Evolutionary conservation across 768 basidiomycete genomes (phyloP).

Genomic region (Hemileccinum rubropunctum): DNA sequence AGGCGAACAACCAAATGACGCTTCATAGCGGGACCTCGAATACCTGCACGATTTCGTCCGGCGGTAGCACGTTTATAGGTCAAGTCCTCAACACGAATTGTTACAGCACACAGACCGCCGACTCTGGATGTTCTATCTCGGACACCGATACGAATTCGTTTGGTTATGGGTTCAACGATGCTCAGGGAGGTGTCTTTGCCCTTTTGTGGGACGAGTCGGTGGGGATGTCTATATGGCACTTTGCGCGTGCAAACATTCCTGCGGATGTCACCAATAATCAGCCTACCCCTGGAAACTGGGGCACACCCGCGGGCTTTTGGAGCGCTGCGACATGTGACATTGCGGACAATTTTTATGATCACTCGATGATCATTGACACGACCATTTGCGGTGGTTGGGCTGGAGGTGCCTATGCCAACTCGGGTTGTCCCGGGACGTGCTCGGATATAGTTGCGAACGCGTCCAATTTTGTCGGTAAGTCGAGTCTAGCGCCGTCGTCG

Average conservation of each 20-base stretch:
- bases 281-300: constrained; percentile 50
- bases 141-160: constrained; percentile 42
- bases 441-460: constrained; percentile 50
- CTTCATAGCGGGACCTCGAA: constrained; percentile 54
- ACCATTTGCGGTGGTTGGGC: constrained; percentile 35
- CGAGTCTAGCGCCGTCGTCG: background rate
- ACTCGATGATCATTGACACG: constrained; percentile 42
- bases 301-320: constrained; percentile 50
- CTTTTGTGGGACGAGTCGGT: constrained; percentile 45
- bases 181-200: constrained; percentile 54
- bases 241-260: constrained; percentile 49
- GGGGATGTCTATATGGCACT: constrained; percentile 57
- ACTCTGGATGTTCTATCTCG: constrained; percentile 49
- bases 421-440: constrained; percentile 44
- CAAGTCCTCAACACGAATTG: constrained; percentile 32
- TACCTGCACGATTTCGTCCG: constrained; percentile 21
- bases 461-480: constrained; percentile 48
- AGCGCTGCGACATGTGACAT: constrained; percentile 49
- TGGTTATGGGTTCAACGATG: constrained; percentile 30
- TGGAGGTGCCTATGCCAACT: constrained; percentile 19
- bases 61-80: constrained; percentile 18
- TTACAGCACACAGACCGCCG: constrained; percentile 37
- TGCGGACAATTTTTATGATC: constrained; percentile 45
- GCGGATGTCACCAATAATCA: constrained; percentile 41
- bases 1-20: constrained; percentile 58